A percentile compares a stretch with the other conserved stretches of the same genome.
phyloP scores from a whole-genome alignment of 2,329 filamentous ascomycete species.

The Cordyceps cicadae region DNA sequence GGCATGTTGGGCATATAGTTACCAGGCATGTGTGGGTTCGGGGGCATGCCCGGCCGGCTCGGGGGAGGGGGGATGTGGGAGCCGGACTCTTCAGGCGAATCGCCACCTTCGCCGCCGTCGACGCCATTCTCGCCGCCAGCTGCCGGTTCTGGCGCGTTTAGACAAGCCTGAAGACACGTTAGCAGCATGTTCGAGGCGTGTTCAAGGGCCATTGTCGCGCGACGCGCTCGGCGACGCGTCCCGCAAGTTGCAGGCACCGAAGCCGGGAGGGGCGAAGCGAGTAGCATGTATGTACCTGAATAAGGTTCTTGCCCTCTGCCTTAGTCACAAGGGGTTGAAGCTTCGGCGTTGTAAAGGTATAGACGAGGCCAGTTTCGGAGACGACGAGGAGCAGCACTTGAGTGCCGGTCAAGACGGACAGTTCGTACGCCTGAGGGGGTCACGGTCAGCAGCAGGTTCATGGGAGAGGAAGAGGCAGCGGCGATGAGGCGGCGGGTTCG shows the following conservation, averaged over 20 bases:
- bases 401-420: constrained; percentile 94
- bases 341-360: constrained; percentile 96
- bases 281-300: constrained; percentile 62
- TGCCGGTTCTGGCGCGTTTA: constrained; percentile 89
- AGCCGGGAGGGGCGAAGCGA: background rate
- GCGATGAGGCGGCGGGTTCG: background rate
- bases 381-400: constrained; percentile 94
- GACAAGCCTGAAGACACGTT: constrained; percentile 61
- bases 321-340: constrained; percentile 97
- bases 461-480: constrained; percentile 10
- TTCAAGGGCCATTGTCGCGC: background rate
- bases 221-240: constrained; percentile 3
- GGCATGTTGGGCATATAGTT: constrained; percentile 57
- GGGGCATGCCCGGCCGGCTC: constrained; percentile 57
- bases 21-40: constrained; percentile 53
- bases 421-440: constrained; percentile 77
- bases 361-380: constrained; percentile 88
- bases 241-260: background rate
- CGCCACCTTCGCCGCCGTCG: constrained; percentile 66
- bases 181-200: constrained; percentile 19
- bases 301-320: constrained; percentile 97
- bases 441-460: constrained; percentile 5
- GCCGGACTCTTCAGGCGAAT: constrained; percentile 86
- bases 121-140: constrained; percentile 74
- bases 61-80: constrained; percentile 61